Evolutionary conservation across 2,329 filamentous ascomycete genomes (phyloP), one percentile per base, ranked within the genome.

Genomic region (Ophiognomonia clavigignenti-juglandacearum): DNA sequence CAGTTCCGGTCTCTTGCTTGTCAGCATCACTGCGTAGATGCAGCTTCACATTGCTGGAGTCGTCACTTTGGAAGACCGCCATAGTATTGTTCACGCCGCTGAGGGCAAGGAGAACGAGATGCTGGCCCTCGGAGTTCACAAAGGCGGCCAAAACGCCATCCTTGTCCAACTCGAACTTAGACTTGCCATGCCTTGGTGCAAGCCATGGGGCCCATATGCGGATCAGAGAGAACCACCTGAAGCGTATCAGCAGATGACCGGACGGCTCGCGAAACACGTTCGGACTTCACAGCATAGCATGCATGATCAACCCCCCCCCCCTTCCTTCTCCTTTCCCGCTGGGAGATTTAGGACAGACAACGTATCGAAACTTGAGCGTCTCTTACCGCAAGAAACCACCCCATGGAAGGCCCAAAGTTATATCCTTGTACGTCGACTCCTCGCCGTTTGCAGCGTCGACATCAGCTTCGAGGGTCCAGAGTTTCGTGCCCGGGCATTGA

Each of bases 131-230:
- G 0, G 71, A 64, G 20, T 81, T 83, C 19, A 95, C 69, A 56
- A 96, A 96, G 0, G 88, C 87, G 49, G 84, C 82, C 16, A 95
- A 61, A 2, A 96, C 67, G 1, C 82, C 88, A 58, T 95, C 87
- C 56, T 90, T 87, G 51, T 89, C 85, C 4, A 91, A 70, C 4
- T 70, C 68, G 47, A 95, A 86, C 1, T 68, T 68, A 4, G 70
- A 65, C 52, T 78, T 82, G 11, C 91, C 91, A 62, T 96, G 91
- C 32, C 89, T 75, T n/a, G 92, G 92, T 7, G 86, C 88, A 10
- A 96, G 70, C 92, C 92, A 97, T 1, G 90, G 85, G 27, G 77
- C 78, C 81, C 84, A 93, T 4, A 88, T 72, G 16, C 90, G 81
- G 5, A 95, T 83, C 11, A 96, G 67, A 7, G 88, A 82, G 61